Evolutionary conservation across 164 flowering plant species (phyloP).

Genomic region (Tinospora cordifolia): DNA sequence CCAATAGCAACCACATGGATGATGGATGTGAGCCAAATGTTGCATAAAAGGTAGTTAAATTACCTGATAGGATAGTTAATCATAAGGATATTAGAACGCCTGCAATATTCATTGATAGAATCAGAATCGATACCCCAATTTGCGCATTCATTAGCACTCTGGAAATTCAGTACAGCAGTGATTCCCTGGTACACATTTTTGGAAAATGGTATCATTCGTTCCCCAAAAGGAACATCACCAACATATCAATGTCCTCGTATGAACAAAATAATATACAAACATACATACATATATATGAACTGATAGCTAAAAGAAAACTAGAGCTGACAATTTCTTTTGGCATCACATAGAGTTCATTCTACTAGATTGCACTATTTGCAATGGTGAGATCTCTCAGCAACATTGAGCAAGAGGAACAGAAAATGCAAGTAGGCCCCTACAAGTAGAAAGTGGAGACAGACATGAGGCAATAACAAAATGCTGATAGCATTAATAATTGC

Average conservation of each 20-base stretch:
- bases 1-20: background rate
- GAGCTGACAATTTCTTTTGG: no score
- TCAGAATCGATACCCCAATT: constrained; percentile 82
- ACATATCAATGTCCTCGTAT: background rate
- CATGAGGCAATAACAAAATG: no score
- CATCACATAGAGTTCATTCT: no score
- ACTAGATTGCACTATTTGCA: no score
- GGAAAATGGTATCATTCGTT: constrained; percentile 2
- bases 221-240: background rate
- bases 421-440: no score
- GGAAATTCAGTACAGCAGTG: constrained; percentile 80
- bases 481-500: no score
- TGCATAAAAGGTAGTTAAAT: constrained; percentile 2
- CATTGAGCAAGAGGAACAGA: no score
- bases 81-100: constrained; percentile 54
- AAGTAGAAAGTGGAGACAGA: no score
- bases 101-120: constrained; percentile 64
- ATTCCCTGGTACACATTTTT: constrained; percentile 53
- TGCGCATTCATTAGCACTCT: constrained; percentile 67
- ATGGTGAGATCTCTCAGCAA: no score
- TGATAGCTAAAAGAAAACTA: no score
- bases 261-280: background rate
- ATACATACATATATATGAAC: background rate
- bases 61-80: constrained; percentile 83
- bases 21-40: background rate